Evolutionary conservation across 805 yeast genomes (phyloP), one percentile per base, ranked within the genome.

Genomic region (Metahyphopichia silvanorum): DNA sequence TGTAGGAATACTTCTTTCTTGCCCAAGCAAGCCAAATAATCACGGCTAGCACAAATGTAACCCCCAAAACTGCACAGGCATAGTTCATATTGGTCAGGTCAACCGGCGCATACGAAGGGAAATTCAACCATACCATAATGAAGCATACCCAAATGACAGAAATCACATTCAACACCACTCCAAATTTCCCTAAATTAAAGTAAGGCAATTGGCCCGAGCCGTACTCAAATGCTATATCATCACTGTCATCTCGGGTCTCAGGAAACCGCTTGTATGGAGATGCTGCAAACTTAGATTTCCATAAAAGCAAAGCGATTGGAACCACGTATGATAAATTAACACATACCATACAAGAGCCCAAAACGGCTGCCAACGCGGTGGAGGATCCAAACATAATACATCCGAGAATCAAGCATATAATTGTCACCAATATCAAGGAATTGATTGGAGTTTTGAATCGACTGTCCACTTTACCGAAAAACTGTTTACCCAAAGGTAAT

Each of bases 291-390:
- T 30, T 23, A 10, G 45, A 39, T 11, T 29, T 32, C 18, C 21
- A 45, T 10, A 41, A 33, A 29, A 57, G 46, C 42, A 29, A 51
- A 28, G 17, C 39, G 27, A 59, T 57, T 22, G 63, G 63, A 29
- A 55, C 42, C 26, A 55, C 28, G 32, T 57, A 59, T 6, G 62
- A 54, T 11, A 57, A 31, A 32, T 57, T 56, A 25, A 48, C 47
- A 28, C 63, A 59, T 22, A 56, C 51, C 39, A 58, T 55, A 17
- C 49, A 31, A 5, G 59, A 37, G 3, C 64, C 59, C 14, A 59
- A 35, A 17, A 60, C 53, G 8, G 65, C 60, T 40, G 47, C 47
- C 43, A 57, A 53, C 12, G 59, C 63, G 18, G 53, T 53, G 33
- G 52, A 42, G 1, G 55, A 47, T 2, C 59, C 53, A 26, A 57